Conservation (phyloP, 805 yeast species). For the Diddensiella transvaalensis region DNA sequence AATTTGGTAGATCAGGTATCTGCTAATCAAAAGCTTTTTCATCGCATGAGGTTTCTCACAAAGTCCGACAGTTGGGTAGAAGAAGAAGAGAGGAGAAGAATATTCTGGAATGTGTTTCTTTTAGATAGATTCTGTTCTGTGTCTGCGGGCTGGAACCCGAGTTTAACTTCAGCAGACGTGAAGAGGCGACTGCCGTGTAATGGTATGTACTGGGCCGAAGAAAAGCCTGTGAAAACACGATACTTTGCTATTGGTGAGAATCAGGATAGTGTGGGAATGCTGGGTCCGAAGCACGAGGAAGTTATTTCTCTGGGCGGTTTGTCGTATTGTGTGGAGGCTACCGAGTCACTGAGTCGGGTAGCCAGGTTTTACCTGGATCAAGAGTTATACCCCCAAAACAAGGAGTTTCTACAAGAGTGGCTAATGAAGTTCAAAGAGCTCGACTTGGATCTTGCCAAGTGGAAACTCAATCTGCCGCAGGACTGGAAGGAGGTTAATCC, state of each 20-base stretch:
- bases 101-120: slow-evolving; percentile 17
- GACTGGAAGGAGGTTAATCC: slow-evolving; percentile 11
- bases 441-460: slow-evolving; percentile 13
- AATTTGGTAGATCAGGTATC: slow-evolving; percentile 7
- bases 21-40: slow-evolving; percentile 8
- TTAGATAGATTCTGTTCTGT: slow-evolving; percentile 21
- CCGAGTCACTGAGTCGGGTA: slow-evolving; percentile 13
- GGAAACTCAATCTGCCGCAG: slow-evolving; percentile 13
- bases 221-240: slow-evolving; percentile 6
- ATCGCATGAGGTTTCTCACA: slow-evolving; percentile 13
- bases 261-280: neutral
- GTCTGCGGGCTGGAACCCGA: slow-evolving; percentile 19
- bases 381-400: neutral
- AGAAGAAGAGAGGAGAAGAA: slow-evolving; percentile 14
- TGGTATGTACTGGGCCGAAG: slow-evolving; percentile 8
- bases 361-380: slow-evolving; percentile 9
- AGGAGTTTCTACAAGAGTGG: slow-evolving; percentile 10
- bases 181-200: slow-evolving; percentile 14
- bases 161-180: slow-evolving; percentile 13
- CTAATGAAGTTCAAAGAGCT: slow-evolving; percentile 11
- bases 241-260: slow-evolving; percentile 11
- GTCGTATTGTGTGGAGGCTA: slow-evolving; percentile 18
- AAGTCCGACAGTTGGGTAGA: slow-evolving; percentile 11
- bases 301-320: slow-evolving; percentile 14
- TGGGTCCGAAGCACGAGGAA: slow-evolving; percentile 5